Evolutionary conservation across 2,329 filamentous ascomycete species (phyloP), one percentile per base, ranked within the genome.

Genomic region (Neonectria magnoliae): DNA sequence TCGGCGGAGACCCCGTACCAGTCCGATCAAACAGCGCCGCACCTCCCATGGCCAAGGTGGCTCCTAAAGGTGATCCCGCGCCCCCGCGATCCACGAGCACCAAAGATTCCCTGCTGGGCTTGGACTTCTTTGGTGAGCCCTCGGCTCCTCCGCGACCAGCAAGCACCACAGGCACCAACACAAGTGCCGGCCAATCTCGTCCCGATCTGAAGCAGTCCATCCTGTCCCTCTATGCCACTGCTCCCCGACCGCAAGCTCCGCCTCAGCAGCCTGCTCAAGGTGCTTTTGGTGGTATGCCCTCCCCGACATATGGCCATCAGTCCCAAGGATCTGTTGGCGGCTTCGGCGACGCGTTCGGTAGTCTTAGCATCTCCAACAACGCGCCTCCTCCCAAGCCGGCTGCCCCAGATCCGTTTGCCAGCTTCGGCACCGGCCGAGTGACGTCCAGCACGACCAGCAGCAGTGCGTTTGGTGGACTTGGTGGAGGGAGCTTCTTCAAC

Each of bases 121-220:
- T 99, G 56, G 95, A 99, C 78, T 98, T 99, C 79, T 90, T 99
- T 66, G 94, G 93, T 41, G 89, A 90, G 57, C 83, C 91, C 44
- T 83, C 90, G 38, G 85, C 92, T 10, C 88, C 93, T n/a, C 89
- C 90, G 57, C 88, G 94, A 57, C 92, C 94, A n/a, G 88, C 93
- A 6, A 97, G 93, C 80, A 93, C 93, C 20, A 87, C 90, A 5
- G 89, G 90, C 18, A 87, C 90, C 13, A 81, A 87, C 50, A 85
- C 86, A 5, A 77, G 85, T 3, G 83, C 83, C 18, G 85, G 86
- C 13, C 90, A 92, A 72, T 97, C 94, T 50, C 87, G 96, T 66
- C 94, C 95, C 3, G 96, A 99, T 76, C 83, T 99, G 65, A 99
- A 99, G 81, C 95, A 98, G 79, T 98, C 95, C 2, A 99, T 99